A percentile compares a stretch with the other conserved stretches of the same genome.
Evolutionary conservation across 169 alveolate genomes (phyloP).

Genomic region (Miamiensis avidus): DNA sequence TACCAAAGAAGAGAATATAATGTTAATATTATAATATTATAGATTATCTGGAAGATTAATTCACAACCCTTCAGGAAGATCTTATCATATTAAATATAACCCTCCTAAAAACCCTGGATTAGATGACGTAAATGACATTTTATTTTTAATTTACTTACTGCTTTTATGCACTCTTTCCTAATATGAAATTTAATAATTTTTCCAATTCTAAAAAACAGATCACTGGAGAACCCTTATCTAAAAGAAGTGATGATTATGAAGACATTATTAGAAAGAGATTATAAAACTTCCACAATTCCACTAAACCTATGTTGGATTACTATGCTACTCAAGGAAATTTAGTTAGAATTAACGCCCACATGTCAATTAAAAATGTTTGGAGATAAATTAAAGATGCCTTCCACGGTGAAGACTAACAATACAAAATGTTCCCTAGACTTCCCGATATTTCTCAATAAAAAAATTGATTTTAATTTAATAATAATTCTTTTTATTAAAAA

Average conservation of each 20-base stretch:
- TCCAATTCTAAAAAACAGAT: neutral
- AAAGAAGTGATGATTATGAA: conserved; percentile 85
- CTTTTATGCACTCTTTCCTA: neutral
- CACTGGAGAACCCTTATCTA: conserved; percentile 87
- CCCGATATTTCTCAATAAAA: neutral
- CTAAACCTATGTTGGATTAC: conserved; percentile 80
- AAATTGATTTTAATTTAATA: no score
- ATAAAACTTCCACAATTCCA: conserved; percentile 60
- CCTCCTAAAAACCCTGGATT: conserved; percentile 90
- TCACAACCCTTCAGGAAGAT: conserved; percentile 95
- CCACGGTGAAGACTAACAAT: conserved; percentile 1
- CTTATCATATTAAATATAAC: conserved; percentile 90
- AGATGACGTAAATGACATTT: conserved; percentile 83
- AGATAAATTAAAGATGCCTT: conserved; percentile 58
- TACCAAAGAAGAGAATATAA: neutral
- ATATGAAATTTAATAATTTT: no score
- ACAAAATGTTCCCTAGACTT: neutral
- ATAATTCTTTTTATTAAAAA: no score
- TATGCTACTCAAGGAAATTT: conserved; percentile 71
- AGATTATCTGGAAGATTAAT: conserved; percentile 89
- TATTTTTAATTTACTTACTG: neutral
- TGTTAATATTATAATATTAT: no score
- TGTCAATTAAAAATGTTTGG: conserved; percentile 68
- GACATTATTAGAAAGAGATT: conserved; percentile 79
- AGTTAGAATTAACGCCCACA: conserved; percentile 68